Percentiles rank a stretch among this genome's conserved stretches.
These are phyloP conservation scores for Colletotrichum limetticola DNA, from an alignment of 2,329 filamentous ascomycete genomes.

Conservation along the genomic window DNA sequence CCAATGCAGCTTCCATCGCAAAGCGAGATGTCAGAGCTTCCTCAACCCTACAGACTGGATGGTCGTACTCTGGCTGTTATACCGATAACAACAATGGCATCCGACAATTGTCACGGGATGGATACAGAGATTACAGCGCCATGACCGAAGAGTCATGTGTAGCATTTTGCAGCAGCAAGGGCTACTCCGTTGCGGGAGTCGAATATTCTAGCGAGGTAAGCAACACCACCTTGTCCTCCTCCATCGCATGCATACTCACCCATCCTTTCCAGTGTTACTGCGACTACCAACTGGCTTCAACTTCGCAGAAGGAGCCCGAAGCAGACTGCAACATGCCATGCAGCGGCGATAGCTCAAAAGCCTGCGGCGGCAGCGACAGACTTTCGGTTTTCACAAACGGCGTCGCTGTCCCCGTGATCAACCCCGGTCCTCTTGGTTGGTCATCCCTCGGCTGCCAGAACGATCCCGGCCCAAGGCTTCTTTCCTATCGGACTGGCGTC, in stretches of 20 bases:
- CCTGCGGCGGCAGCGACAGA: not conserved
- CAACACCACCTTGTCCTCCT: too few species aligned
- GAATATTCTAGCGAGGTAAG: not conserved
- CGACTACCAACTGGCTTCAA: not conserved
- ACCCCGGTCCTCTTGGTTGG: not conserved
- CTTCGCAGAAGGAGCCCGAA: not conserved
- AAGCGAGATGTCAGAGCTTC: not conserved
- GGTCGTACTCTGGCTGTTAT: not conserved
- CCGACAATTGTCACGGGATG: not conserved
- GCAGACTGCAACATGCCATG: constrained; percentile 1
- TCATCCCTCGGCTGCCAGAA: not conserved
- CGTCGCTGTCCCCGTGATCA: not conserved
- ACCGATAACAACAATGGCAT: not conserved
- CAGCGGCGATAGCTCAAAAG: not conserved
- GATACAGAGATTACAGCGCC: not conserved
- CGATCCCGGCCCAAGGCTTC: not conserved
- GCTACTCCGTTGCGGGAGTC: not conserved
- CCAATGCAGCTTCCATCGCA: not conserved
- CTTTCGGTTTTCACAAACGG: not conserved
- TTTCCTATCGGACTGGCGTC: not conserved
- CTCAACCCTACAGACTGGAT: not conserved
- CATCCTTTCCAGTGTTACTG: not conserved
- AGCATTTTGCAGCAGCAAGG: not conserved
- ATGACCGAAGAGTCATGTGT: not conserved
- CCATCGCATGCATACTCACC: not conserved